Evolutionary conservation across 768 basidiomycete species (phyloP).

Genomic region (Mycena olivaceomarginata): DNA sequence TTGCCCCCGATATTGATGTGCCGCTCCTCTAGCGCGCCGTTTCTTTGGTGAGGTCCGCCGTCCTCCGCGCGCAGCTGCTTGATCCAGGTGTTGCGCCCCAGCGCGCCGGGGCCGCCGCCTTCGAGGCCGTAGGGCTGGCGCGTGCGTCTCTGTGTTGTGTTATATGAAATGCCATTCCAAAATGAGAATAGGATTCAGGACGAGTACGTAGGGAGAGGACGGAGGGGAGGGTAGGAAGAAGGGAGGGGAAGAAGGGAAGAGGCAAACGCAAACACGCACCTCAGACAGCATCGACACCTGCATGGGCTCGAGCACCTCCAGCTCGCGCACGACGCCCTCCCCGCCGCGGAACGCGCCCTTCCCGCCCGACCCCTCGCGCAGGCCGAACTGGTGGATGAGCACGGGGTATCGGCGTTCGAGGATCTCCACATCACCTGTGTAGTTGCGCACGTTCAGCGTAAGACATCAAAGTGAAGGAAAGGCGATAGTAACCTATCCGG

Average conservation of each 20-base stretch:
- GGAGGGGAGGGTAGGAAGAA: background rate
- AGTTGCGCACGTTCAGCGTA: background rate
- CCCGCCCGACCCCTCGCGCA: conserved; percentile 83
- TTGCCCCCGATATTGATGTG: conserved; percentile 94
- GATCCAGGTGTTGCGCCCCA: conserved; percentile 93
- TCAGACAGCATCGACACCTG: conserved; percentile 94
- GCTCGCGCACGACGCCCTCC: conserved; percentile 88
- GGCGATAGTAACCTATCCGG: conserved; percentile 71
- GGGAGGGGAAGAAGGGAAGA: too few species aligned
- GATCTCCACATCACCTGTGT: conserved; percentile 87
- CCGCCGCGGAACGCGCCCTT: conserved; percentile 86
- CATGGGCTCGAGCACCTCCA: conserved; percentile 88
- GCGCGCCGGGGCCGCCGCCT: conserved; percentile 82
- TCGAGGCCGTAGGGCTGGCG: conserved; percentile 91
- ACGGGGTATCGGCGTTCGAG: conserved; percentile 96
- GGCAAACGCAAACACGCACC: conserved; percentile 59
- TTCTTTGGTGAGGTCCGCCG: conserved; percentile 78
- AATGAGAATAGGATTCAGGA: background rate
- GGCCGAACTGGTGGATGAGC: conserved; percentile 88
- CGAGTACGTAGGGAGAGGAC: background rate
- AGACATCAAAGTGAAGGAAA: background rate
- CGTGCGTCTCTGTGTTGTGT: conserved; percentile 78
- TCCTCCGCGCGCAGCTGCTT: conserved; percentile 80
- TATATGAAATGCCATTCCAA: too few species aligned
- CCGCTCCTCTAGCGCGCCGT: conserved; percentile 59